A percentile compares a stretch with the other conserved stretches of the same genome.
phyloP scores from a whole-genome alignment of 2,329 filamentous ascomycete species.

The Aspergillus ochraceus region DNA sequence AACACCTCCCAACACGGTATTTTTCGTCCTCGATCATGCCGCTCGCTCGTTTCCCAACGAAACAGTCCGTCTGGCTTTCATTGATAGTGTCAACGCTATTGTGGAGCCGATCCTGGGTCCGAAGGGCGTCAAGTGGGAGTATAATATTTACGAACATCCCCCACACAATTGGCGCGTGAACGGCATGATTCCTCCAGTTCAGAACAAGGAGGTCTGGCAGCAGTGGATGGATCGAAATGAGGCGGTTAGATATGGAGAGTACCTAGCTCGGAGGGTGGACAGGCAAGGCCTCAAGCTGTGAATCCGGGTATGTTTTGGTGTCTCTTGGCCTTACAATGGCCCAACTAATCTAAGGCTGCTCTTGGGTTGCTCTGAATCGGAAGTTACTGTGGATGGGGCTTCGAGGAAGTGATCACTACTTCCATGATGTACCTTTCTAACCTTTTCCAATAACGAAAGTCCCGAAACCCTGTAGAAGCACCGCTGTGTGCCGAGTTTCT shows the following conservation, averaged over 20 bases:
- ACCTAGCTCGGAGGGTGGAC: no score
- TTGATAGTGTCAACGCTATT: not conserved
- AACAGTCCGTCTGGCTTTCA: constrained; percentile 3
- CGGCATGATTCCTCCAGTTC: constrained; percentile 9
- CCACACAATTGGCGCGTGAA: constrained; percentile 14
- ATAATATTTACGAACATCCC: constrained; percentile 9
- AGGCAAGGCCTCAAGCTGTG: no score
- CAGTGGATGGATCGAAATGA: constrained; percentile 1
- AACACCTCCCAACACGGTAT: not conserved
- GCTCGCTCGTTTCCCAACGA: constrained; percentile 7
- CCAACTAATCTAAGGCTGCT: no score
- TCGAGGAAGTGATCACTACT: no score
- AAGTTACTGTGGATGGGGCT: no score
- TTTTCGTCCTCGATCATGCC: constrained; percentile 7
- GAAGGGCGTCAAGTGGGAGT: constrained; percentile 14
- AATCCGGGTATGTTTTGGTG: no score
- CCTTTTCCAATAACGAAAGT: no score
- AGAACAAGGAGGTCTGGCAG: not conserved
- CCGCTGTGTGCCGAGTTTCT: no score
- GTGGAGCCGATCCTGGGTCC: constrained; percentile 3
- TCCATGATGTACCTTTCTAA: no score
- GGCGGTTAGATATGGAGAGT: not conserved
- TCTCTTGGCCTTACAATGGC: no score
- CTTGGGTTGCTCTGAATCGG: no score
- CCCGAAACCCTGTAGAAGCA: no score